Evolutionary conservation across 1,284 basidiomycete species (phyloP).

Genomic region (Pyrrhoderma lamaoense): DNA sequence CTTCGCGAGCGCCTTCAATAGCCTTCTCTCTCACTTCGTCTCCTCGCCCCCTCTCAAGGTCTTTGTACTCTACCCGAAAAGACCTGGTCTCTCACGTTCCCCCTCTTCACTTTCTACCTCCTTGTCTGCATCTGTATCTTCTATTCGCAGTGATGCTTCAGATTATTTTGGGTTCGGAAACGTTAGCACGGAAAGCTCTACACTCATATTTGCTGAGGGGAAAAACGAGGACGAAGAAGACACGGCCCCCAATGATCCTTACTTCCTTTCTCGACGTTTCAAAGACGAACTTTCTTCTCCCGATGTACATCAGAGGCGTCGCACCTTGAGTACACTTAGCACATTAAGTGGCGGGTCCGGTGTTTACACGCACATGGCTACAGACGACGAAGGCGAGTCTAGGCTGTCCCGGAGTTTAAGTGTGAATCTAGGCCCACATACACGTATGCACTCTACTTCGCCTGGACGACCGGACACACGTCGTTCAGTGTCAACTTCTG

Average conservation of each 20-base stretch:
- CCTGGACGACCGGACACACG: neutral
- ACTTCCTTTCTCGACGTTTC: conserved; percentile 16
- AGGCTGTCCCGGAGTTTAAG: neutral
- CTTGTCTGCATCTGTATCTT: conserved; percentile 1
- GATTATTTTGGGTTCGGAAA: conserved; percentile 4
- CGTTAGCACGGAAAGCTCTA: neutral
- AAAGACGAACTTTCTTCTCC: conserved; percentile 15
- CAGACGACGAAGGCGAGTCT: neutral
- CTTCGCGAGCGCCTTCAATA: conserved; percentile 50
- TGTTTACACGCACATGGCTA: conserved; percentile 6
- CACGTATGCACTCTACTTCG: neutral
- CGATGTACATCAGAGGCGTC: conserved; percentile 7
- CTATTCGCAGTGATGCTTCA: conserved; percentile 5
- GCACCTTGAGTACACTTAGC: conserved; percentile 17
- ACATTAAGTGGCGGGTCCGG: conserved; percentile 11
- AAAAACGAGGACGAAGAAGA: conserved; percentile 9
- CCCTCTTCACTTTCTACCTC: neutral
- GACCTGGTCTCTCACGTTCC: neutral
- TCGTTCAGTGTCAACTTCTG: too few species aligned
- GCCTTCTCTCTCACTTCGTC: conserved; percentile 23
- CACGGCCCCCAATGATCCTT: conserved; percentile 11
- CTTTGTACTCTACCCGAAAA: neutral
- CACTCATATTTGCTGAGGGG: neutral
- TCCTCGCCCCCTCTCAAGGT: neutral
- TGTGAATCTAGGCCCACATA: neutral